Evolutionary conservation across 2,329 filamentous ascomycete species (phyloP).

Genomic region (Ploettnerulaceae sp.): DNA sequence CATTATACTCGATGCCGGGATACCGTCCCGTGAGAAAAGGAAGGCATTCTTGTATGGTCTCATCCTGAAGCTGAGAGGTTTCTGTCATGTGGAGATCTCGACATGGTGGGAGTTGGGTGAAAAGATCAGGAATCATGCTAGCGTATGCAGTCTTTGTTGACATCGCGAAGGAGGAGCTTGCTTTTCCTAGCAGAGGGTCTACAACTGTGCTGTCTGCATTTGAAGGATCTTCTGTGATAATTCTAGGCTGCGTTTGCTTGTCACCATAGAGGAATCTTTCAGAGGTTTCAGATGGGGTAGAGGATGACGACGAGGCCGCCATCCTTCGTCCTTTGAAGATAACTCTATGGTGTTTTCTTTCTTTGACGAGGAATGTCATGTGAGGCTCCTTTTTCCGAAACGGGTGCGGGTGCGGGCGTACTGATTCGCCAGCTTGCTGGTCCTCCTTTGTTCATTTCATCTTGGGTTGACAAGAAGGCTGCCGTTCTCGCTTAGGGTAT

Average conservation of each 20-base stretch:
- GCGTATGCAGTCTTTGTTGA: slow-evolving; percentile 19
- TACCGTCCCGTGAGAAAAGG: slow-evolving; percentile 57
- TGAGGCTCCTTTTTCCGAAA: slow-evolving; percentile 17
- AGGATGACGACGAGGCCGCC: slow-evolving; percentile 13
- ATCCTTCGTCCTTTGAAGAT: slow-evolving; percentile 29
- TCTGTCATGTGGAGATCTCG: slow-evolving; percentile 61
- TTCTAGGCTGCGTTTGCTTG: slow-evolving; percentile 15
- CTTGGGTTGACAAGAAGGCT: no score
- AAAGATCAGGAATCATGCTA: slow-evolving; percentile 48
- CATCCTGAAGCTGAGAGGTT: slow-evolving; percentile 63
- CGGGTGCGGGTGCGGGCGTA: no score
- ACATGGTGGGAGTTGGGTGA: slow-evolving; percentile 55
- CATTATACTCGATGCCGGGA: slow-evolving; percentile 53
- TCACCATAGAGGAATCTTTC: slow-evolving; percentile 13
- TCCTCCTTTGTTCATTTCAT: no score
- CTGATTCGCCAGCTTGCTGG: no score
- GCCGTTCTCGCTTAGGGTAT: no score
- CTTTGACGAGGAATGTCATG: slow-evolving; percentile 33
- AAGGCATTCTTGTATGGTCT: slow-evolving; percentile 63
- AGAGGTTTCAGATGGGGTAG: slow-evolving; percentile 17
- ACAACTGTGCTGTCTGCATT: slow-evolving; percentile 13
- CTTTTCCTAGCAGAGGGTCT: slow-evolving; percentile 1
- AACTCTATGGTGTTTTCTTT: slow-evolving; percentile 29
- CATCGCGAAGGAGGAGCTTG: slow-evolving; percentile 13
- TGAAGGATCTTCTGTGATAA: slow-evolving; percentile 19